Evolutionary conservation across 345 rosid species (phyloP), one percentile per base, ranked within the genome.

Genomic region (Eucalyptus melliodora): DNA sequence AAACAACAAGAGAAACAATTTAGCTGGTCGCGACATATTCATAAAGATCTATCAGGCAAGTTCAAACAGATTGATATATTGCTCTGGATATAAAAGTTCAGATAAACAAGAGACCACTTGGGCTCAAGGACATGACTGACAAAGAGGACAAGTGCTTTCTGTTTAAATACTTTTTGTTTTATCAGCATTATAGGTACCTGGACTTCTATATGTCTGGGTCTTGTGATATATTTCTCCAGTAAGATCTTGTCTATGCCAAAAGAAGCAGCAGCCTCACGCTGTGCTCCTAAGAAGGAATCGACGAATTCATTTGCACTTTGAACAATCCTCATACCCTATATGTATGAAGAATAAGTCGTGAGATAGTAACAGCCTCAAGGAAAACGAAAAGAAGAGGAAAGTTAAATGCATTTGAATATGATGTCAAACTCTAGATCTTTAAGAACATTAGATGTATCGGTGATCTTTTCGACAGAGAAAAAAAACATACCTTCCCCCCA

Each of bases 211-310:
- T 97, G 99, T 91, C 98, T 95, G 86, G 98, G 99, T 90, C 93
- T 95, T 83, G 96, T 96, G 89, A 96, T 97, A 90, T 97, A 97
- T 92, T 97, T 97, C 97, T 95, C 99, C 77, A 97, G 95, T 93
- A 97, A 93, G 92, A 97, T 96, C 85, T 97, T 97, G 92, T 93
- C 93, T 88, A 96, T 37, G 14, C 99, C 99, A 91, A 97, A 97
- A 88, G 99, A 97, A 87, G 98, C 97, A 89, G 98, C 97, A 89
- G 99, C 99, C 91, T 97, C 99, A 42, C 97, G 96, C 89, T 97
- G 98, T 91, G 98, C 99, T 88, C 98, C 99, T 93, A 97, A 88
- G 95, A 97, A 96, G n/a, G 99, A 89, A 45, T 97, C 96, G 13
- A 91, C 92, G 89, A 97, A 97, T 65, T 96, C 97, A 87, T 89